These are phyloP conservation scores for Trichocladium antarcticum DNA, from an alignment of 495 filamentous ascomycete species.

Conservation along the genomic window DNA sequence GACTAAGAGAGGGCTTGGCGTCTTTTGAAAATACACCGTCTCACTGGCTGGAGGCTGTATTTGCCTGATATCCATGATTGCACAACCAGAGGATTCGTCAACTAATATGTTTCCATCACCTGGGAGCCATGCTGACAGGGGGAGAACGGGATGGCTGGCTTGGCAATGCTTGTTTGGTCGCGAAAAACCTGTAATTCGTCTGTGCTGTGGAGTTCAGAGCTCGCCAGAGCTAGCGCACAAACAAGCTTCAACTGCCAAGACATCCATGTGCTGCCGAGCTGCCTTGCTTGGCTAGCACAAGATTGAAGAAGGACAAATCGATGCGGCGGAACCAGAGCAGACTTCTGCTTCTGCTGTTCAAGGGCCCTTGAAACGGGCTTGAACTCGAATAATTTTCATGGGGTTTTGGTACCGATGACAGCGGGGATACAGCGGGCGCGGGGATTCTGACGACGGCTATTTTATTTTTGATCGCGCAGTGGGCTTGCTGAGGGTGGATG, in stretches of 20 bases:
- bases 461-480: conserved; percentile 28
- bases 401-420: conserved; percentile 31
- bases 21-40: no score
- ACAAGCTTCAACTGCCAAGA: conserved; percentile 32
- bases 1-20: no score
- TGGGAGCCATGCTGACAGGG: no score
- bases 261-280: conserved; percentile 58
- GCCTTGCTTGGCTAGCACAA: no score
- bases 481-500: conserved; percentile 40
- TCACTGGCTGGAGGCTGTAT: no score
- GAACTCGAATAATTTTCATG: conserved; percentile 11
- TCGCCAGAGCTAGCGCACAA: neutral
- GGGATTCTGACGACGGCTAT: conserved; percentile 54
- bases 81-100: no score
- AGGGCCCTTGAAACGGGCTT: conserved; percentile 51
- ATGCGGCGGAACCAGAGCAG: no score
- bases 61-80: no score
- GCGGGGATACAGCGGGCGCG: conserved; percentile 55
- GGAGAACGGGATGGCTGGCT: neutral
- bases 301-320: no score
- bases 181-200: conserved; percentile 5
- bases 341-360: no score
- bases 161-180: conserved; percentile 9
- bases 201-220: neutral
- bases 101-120: no score